Conservation (phyloP, 176 grass and related monocot species). For the Secale cereale region DNA sequence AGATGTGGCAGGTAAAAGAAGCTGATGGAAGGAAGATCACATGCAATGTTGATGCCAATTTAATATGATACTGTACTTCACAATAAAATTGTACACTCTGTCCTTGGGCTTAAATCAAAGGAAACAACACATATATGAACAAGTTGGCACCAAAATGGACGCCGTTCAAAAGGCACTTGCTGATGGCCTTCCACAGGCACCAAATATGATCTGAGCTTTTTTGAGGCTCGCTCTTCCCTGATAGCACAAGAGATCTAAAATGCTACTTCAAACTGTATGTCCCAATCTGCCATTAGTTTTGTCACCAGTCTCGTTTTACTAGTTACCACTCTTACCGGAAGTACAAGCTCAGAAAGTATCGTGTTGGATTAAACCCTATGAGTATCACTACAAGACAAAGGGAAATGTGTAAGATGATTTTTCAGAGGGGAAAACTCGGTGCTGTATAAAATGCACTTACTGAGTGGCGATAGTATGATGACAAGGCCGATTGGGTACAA, state of each 20-base stretch:
- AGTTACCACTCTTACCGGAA: conserved; percentile 42
- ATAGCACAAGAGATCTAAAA: conserved; percentile 31
- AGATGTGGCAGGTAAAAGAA: background rate
- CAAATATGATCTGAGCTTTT: conserved; percentile 18
- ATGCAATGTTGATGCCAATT: conserved; percentile 15
- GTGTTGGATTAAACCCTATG: conserved; percentile 84
- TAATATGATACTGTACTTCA: conserved; percentile 18
- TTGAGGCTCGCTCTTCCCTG: background rate
- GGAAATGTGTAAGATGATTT: conserved; percentile 21
- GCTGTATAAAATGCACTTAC: conserved; percentile 53
- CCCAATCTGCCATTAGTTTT: conserved; percentile 43
- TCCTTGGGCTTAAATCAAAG: conserved; percentile 5
- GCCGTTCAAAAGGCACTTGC: background rate
- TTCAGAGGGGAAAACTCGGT: background rate
- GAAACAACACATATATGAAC: conserved; percentile 42
- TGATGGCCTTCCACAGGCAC: background rate
- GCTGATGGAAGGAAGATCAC: background rate
- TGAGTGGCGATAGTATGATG: conserved; percentile 86
- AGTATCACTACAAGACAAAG: conserved; percentile 67
- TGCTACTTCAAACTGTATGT: conserved; percentile 34
- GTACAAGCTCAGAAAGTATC: conserved; percentile 91
- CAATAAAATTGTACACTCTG: conserved; percentile 32
- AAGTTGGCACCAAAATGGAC: conserved; percentile 31
- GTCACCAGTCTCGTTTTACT: conserved; percentile 15
- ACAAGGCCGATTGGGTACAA: conserved; percentile 92